phyloP scores from a whole-genome alignment of 192 early-diverging fungal species.

The Jimgerdemannia lactiflua region DNA sequence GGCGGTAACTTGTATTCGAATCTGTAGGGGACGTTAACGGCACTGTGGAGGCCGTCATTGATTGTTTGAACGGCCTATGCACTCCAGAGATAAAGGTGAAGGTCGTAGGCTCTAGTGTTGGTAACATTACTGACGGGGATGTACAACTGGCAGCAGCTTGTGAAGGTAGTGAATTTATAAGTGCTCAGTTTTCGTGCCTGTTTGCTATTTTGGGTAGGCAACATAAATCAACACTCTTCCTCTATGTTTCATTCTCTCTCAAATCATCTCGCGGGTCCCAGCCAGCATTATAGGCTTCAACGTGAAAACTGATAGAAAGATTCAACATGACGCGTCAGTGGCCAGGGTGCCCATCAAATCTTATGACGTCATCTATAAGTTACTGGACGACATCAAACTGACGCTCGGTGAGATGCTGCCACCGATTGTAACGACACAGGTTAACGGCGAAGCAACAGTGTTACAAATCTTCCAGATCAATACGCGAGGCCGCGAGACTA shows the following conservation, averaged over 20 bases:
- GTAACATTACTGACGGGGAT: slow-evolving; percentile 84
- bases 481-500: slow-evolving; percentile 66
- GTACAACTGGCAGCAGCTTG: slow-evolving; percentile 67
- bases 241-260: slow-evolving; percentile 1
- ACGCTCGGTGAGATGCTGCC: slow-evolving; percentile 72
- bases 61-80: slow-evolving; percentile 73
- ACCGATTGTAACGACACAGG: slow-evolving; percentile 70
- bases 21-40: slow-evolving; percentile 84
- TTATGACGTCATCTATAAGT: slow-evolving; percentile 87
- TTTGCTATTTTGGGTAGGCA: background rate
- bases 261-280: background rate
- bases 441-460: slow-evolving; percentile 87
- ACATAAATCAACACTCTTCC: background rate
- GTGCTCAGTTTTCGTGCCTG: too few species aligned
- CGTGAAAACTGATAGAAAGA: slow-evolving; percentile 78
- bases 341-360: slow-evolving; percentile 62
- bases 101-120: slow-evolving; percentile 80
- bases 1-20: slow-evolving; percentile 3
- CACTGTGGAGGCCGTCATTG: slow-evolving; percentile 83
- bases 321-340: slow-evolving; percentile 54
- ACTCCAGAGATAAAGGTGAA: slow-evolving; percentile 71
- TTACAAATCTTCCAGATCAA: slow-evolving; percentile 83
- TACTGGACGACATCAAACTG: slow-evolving; percentile 89
- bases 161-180: slow-evolving; percentile 17
- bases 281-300: slow-evolving; percentile 87